A percentile compares a stretch with the other conserved stretches of the same genome.
These are phyloP conservation scores for Capsicum chinense DNA, from an alignment of 257 asterid genomes.

Conservation along the genomic window DNA sequence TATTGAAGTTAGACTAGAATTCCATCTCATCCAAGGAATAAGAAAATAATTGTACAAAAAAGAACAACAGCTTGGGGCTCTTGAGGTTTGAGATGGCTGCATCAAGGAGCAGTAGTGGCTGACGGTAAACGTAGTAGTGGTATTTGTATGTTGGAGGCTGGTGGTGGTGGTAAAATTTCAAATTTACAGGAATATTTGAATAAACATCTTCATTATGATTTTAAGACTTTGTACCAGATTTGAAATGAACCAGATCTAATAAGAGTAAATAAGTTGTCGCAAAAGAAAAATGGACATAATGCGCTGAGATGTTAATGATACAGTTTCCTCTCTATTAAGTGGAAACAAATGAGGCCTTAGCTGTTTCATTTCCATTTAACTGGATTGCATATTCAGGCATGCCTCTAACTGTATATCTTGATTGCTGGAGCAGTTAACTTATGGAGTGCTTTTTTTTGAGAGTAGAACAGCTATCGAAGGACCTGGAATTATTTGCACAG, in stretches of 20 bases:
- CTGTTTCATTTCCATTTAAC: not conserved
- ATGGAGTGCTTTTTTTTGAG: slow-evolving; percentile 30
- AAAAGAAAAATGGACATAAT: not conserved
- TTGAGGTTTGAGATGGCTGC: not conserved
- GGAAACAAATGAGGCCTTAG: not conserved
- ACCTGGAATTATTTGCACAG: slow-evolving; percentile 84
- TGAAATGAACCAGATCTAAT: not conserved
- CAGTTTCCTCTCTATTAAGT: not conserved
- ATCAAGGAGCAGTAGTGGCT: not conserved
- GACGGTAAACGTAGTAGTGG: not conserved
- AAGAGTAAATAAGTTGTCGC: not conserved
- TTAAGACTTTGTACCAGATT: not conserved
- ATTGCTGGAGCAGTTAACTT: slow-evolving; percentile 2
- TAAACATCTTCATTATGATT: slow-evolving; percentile 6
- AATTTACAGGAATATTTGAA: not conserved
- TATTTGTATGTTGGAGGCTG: not conserved
- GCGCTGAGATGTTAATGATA: not conserved
- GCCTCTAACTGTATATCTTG: not conserved
- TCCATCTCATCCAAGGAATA: not conserved
- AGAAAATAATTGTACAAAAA: not conserved
- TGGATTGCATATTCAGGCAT: not conserved
- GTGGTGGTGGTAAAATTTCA: not conserved
- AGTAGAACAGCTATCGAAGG: slow-evolving; percentile 89
- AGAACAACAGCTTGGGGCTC: not conserved
- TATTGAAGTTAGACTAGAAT: not conserved